These are phyloP conservation scores for Suillus americanus DNA, from an alignment of 768 basidiomycete species.

Conservation along the genomic window DNA sequence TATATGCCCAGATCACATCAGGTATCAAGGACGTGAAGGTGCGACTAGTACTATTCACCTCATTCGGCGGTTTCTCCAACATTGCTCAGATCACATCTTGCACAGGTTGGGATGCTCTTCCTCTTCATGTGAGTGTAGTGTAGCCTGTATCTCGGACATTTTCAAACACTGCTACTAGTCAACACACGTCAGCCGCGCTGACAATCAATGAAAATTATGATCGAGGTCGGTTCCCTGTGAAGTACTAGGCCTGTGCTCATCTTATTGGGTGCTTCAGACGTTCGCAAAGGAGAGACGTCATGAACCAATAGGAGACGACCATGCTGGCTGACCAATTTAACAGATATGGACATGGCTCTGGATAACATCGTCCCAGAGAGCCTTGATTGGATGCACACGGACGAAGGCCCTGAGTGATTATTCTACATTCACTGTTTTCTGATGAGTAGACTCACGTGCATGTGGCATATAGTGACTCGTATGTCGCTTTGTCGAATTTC, in stretches of 20 bases:
- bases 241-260: background rate
- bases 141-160: constrained; percentile 8
- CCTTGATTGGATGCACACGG: constrained; percentile 81
- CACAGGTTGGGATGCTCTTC: constrained; percentile 81
- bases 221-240: constrained; percentile 45
- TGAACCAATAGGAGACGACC: constrained; percentile 1
- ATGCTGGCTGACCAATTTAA: constrained; percentile 35
- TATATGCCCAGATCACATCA: constrained; percentile 62
- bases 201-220: constrained; percentile 92
- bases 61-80: background rate
- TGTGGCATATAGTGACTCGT: constrained; percentile 65
- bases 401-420: constrained; percentile 89
- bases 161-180: constrained; percentile 45
- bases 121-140: constrained; percentile 71
- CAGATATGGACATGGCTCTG: constrained; percentile 95
- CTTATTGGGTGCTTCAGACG: constrained; percentile 29
- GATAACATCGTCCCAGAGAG: constrained; percentile 86
- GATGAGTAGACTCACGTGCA: constrained; percentile 9
- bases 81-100: constrained; percentile 1
- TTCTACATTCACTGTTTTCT: constrained; percentile 5
- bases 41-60: constrained; percentile 11
- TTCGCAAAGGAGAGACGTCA: constrained; percentile 40
- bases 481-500: constrained; percentile 25
- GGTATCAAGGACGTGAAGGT: constrained; percentile 71
- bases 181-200: constrained; percentile 78